These are phyloP conservation scores for Kazachstania sp. DNA, from an alignment of 1,139 yeast species.

Conservation along the genomic window DNA sequence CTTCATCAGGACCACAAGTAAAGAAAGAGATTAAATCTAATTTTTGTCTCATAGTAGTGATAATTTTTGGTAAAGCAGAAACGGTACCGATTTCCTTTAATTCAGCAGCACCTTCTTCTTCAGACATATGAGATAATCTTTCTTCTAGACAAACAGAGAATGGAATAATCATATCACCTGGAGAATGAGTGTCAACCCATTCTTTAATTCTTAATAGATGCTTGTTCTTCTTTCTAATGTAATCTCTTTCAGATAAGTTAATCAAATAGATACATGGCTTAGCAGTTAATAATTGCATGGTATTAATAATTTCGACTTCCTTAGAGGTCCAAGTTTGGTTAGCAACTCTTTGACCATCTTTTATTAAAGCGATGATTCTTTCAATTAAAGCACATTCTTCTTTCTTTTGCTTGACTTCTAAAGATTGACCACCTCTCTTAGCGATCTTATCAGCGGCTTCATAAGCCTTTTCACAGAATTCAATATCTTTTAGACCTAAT, in stretches of 20 bases:
- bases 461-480: slow-evolving; percentile 83
- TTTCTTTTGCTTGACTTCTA: slow-evolving; percentile 90
- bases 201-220: slow-evolving; percentile 82
- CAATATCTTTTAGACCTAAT: slow-evolving; percentile 92
- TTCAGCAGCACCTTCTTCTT: slow-evolving; percentile 88
- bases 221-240: slow-evolving; percentile 96
- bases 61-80: slow-evolving; percentile 84
- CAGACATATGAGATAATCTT: slow-evolving; percentile 80
- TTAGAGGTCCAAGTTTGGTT: slow-evolving; percentile 82
- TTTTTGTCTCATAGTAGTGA: slow-evolving; percentile 74
- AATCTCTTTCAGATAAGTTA: slow-evolving; percentile 89
- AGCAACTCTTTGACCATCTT: slow-evolving; percentile 83
- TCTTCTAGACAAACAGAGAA: slow-evolving; percentile 90
- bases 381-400: slow-evolving; percentile 82
- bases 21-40: slow-evolving; percentile 75
- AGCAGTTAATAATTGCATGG: slow-evolving; percentile 84
- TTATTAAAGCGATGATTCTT: slow-evolving; percentile 64
- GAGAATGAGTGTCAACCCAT: slow-evolving; percentile 92
- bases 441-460: slow-evolving; percentile 82
- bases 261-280: slow-evolving; percentile 93
- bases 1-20: slow-evolving; percentile 81
- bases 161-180: slow-evolving; percentile 93
- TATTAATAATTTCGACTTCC: slow-evolving; percentile 84
- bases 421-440: slow-evolving; percentile 90
- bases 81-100: slow-evolving; percentile 77